phyloP scores from a whole-genome alignment of 202 grass and related monocot species.

The Schoenoplectus triqueter region DNA sequence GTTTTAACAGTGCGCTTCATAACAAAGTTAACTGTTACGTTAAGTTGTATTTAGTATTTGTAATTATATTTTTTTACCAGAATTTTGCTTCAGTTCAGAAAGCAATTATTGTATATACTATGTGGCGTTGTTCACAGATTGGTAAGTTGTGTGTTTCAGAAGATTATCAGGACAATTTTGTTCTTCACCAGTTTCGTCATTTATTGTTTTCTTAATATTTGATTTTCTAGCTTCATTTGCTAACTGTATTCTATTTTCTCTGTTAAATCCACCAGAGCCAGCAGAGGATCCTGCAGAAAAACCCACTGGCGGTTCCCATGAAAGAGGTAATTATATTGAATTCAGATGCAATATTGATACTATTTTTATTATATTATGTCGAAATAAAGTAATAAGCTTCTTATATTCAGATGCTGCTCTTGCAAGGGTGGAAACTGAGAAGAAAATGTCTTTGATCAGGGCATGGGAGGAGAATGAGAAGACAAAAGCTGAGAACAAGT shows the following conservation, averaged over 20 bases:
- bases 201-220: background rate
- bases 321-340: slow-evolving; percentile 64
- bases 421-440: slow-evolving; percentile 84
- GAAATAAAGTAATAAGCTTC: background rate
- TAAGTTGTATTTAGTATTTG: background rate
- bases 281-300: slow-evolving; percentile 59
- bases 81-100: background rate
- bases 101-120: too few species aligned
- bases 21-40: background rate
- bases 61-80: background rate
- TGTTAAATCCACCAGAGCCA: slow-evolving; percentile 56
- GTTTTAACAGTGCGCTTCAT: background rate
- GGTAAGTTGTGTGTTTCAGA: background rate
- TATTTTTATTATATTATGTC: slow-evolving; percentile 25
- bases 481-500: slow-evolving; percentile 95
- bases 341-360: background rate
- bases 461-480: slow-evolving; percentile 99
- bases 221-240: background rate
- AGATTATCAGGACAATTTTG: too few species aligned
- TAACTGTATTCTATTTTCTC: slow-evolving; percentile 35
- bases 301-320: slow-evolving; percentile 59
- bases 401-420: slow-evolving; percentile 70
- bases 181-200: too few species aligned
- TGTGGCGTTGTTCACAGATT: too few species aligned
- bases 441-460: slow-evolving; percentile 80